Evolutionary conservation across 805 yeast genomes (phyloP).

Genomic region (Ogataea haglerorum): DNA sequence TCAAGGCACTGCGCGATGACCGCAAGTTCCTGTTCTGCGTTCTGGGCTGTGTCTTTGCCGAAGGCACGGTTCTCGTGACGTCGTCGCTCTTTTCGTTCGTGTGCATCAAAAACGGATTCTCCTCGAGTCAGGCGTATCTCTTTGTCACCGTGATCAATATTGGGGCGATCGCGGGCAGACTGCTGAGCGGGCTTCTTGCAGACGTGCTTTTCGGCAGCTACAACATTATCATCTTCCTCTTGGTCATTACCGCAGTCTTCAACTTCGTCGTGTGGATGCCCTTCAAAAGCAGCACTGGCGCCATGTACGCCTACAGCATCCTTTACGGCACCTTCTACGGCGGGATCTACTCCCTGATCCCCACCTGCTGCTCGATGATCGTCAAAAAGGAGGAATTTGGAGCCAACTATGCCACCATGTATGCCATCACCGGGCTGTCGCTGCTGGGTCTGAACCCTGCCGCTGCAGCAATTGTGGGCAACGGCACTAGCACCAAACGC

Average conservation of each 20-base stretch:
- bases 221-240: conserved; percentile 39
- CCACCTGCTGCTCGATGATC: conserved; percentile 57
- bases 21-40: conserved; percentile 39
- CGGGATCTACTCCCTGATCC: conserved; percentile 53
- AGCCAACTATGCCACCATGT: conserved; percentile 59
- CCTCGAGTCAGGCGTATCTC: conserved; percentile 40
- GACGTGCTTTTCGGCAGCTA: conserved; percentile 43
- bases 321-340: conserved; percentile 54
- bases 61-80: conserved; percentile 42
- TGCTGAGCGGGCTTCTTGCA: conserved; percentile 28
- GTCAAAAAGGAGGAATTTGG: conserved; percentile 59
- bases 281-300: conserved; percentile 39
- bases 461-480: conserved; percentile 22
- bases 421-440: conserved; percentile 38
- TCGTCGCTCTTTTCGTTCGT: conserved; percentile 49
- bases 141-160: conserved; percentile 44
- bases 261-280: conserved; percentile 61
- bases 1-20: conserved; percentile 36
- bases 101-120: conserved; percentile 41
- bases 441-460: conserved; percentile 42
- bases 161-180: conserved; percentile 36
- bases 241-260: conserved; percentile 37
- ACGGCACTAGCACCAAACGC: conserved; percentile 6
- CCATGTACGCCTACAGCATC: conserved; percentile 48
- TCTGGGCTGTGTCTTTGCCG: conserved; percentile 43